These are phyloP conservation scores for Shiraia sp. DNA, from an alignment of 2,329 filamentous ascomycete genomes.

Conservation along the genomic window DNA sequence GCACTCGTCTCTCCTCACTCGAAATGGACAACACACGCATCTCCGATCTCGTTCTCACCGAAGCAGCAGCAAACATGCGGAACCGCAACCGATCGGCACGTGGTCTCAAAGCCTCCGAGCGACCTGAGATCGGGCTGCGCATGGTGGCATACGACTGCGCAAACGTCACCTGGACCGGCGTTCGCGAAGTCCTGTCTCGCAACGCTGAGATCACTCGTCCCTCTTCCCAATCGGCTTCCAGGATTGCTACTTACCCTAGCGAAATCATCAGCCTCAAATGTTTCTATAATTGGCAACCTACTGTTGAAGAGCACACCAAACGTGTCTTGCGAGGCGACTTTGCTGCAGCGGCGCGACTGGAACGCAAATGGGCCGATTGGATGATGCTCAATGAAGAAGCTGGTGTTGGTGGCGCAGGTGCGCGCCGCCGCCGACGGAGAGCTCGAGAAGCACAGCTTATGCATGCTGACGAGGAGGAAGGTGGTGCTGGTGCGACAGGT, in stretches of 20 bases:
- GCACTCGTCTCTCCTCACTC: conserved; percentile 68
- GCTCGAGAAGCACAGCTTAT: conserved; percentile 80
- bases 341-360: conserved; percentile 73
- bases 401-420: conserved; percentile 65
- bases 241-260: conserved; percentile 63
- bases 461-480: conserved; percentile 80
- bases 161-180: conserved; percentile 89
- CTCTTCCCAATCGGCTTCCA: conserved; percentile 28
- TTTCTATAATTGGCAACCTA: conserved; percentile 94
- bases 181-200: conserved; percentile 81
- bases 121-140: conserved; percentile 63
- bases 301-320: conserved; percentile 90
- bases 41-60: conserved; percentile 81
- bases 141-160: conserved; percentile 90
- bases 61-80: conserved; percentile 80
- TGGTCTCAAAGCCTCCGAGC: conserved; percentile 30
- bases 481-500: conserved; percentile 42
- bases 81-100: conserved; percentile 60
- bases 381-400: conserved; percentile 93
- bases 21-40: conserved; percentile 94
- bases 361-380: conserved; percentile 89
- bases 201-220: conserved; percentile 74
- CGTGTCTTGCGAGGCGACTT: conserved; percentile 79
- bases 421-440: conserved; percentile 71
- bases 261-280: conserved; percentile 88